Evolutionary conservation across 495 filamentous ascomycete species (phyloP), one percentile per base, ranked within the genome.

Genomic region (Penicillium canariense): DNA sequence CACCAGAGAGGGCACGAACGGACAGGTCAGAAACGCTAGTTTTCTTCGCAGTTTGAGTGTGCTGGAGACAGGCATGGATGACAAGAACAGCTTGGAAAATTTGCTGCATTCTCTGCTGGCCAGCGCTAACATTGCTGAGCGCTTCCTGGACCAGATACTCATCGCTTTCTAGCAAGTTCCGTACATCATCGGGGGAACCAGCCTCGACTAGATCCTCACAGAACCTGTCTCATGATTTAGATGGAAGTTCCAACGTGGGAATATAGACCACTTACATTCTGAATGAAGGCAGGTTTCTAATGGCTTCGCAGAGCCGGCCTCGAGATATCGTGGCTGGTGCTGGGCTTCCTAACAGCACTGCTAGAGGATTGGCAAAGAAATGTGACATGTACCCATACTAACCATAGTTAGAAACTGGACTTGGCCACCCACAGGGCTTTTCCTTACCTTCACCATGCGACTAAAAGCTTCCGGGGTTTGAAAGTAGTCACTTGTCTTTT

Each of bases 301-400:
- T 72, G 17, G 88, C 87, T 62, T 96, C 85, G 39, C 86, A 76
- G 54, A 94, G 85, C 27, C 86, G 78, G 7, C 69, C 60, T 44
- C 83, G 73, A 8, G 60, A 55, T 38, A 60, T 32, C 4, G 43
- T 39, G 5, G 48, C 45, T 20, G 49, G 42, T 20, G 84, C 44
- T 0, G 80, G 53, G 2, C 77, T 57, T 43, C 62, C 62, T 6
- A 80, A 75, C 31, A 96, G 73, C 15, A 90, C 71, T 38, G 88
- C 87, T n/a, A 96, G 72, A 0, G 89, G 83, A 67, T 97, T 96
- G 35, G 89, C 89, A 64, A 93, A 97, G 67, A 96, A 97, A 68
- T 96, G 90, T 26, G 87, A 90, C 93, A 98, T 97, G 59, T 94
- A 93, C 12, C 86, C 83, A 71, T 97, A 97, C 87, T 95, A 56